These are phyloP conservation scores for Mucor velutinosus DNA, from an alignment of 371 early-diverging fungal genomes.

Conservation along the genomic window DNA sequence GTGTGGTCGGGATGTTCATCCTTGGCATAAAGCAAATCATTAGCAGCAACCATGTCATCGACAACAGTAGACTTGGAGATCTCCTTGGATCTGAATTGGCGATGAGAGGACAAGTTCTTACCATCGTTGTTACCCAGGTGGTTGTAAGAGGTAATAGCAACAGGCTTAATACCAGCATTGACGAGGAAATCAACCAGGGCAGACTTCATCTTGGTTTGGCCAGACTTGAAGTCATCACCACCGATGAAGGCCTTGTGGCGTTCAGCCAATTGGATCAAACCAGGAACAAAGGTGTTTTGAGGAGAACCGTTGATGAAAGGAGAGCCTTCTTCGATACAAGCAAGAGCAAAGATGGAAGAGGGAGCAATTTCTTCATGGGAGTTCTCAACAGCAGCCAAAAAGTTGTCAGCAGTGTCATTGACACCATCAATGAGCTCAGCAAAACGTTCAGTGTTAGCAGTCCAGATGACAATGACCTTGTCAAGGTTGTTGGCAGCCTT, in stretches of 20 bases:
- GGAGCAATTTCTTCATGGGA: conserved; percentile 92
- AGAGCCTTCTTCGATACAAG: conserved; percentile 90
- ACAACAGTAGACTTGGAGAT: conserved; percentile 97
- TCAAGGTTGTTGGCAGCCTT: conserved; percentile 85
- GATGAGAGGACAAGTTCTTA: conserved; percentile 93
- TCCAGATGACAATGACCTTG: conserved; percentile 96
- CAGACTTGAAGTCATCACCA: conserved; percentile 98
- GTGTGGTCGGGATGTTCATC: conserved; percentile 95
- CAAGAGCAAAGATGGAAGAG: conserved; percentile 96
- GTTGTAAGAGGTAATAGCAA: conserved; percentile 96
- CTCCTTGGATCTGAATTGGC: conserved; percentile 98
- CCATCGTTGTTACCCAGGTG: conserved; percentile 99
- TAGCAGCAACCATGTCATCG: conserved; percentile 97
- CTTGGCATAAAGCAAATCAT: conserved; percentile 83
- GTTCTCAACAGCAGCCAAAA: conserved; percentile 76
- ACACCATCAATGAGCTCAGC: conserved; percentile 82
- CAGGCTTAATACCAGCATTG: conserved; percentile 97
- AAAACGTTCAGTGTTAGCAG: conserved; percentile 97
- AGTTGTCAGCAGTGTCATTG: conserved; percentile 94
- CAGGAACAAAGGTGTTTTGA: conserved; percentile 98
- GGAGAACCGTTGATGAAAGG: conserved; percentile 98
- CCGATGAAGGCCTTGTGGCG: conserved; percentile 88
- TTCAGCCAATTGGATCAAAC: conserved; percentile 87
- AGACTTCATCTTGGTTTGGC: conserved; percentile 98
- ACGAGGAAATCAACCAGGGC: conserved; percentile 97